Base-by-base conservation (phyloP, 2,329 filamentous ascomycete genomes). In the Clonostachys rosea region DNA sequence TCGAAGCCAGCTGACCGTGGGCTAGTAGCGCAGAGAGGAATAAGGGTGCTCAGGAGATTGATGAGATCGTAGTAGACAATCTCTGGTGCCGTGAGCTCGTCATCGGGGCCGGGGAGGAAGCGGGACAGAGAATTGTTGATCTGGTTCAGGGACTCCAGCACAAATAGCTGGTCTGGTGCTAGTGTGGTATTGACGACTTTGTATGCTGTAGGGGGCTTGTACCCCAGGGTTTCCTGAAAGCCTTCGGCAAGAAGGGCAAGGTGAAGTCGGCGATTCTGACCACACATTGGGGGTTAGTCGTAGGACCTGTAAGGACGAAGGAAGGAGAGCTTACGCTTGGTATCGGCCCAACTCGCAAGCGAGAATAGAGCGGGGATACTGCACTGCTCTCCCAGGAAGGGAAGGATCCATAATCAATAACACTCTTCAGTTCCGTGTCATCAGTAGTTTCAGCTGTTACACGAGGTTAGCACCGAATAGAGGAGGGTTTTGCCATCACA, bases 321-420 rank as follows among this genome's bases (percentile, higher is more conserved):
- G 7, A 39, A 14, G 11, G n/a, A 37, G 8, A 2, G 60, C 71
- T 44, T 63, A 81, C 78, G 12, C 76, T 76, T 37, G 73, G 70
- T 2, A 64, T 62, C 4, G 79, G 78, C 0, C 79, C 79, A 18
- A 78, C 57, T n/a, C 70, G 62, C 6, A 81, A 59, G 2, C 69
- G 61, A 12, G 73, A 59, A 40, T 75, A 66, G 3, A 79, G 60
- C 0, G 73, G 64, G 1, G 60, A 52, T 1, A 59, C 59, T 16
- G 62, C 55, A 14, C 59, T 60, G 37, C 64, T 69, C 40, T 71
- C 70, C 50, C 76, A 69, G 14, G 69, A 69, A 0, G 77, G 73
- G 43, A 81, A 71, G 0, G 75, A 74, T 2, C 73, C 73, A 42
- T 78, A 76, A 58, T 82, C 77, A 3, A 78, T 71, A 2, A 64